phyloP scores from a whole-genome alignment of 169 alveolate species.

The Plasmodium inui region DNA sequence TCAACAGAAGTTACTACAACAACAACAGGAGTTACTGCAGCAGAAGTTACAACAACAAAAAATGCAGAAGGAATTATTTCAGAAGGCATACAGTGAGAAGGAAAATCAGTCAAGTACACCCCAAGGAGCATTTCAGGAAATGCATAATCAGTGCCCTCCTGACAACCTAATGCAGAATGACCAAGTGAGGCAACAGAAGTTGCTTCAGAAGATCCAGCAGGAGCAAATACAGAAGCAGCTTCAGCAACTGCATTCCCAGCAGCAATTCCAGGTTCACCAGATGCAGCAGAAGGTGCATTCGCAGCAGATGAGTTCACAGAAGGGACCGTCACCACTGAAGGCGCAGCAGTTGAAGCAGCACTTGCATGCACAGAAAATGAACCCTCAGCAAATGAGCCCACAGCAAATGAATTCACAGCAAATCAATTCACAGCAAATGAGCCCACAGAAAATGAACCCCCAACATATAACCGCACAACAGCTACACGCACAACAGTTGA shows the following conservation, averaged over 20 bases:
- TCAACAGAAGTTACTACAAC: conserved; percentile 44
- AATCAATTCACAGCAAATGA: background rate
- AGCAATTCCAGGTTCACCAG: conserved; percentile 22
- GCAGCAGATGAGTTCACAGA: background rate
- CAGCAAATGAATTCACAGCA: conserved; percentile 14
- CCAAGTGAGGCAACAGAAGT: conserved; percentile 29
- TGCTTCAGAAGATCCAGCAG: conserved; percentile 38
- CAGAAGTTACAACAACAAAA: conserved; percentile 42
- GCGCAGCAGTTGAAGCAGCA: conserved; percentile 13
- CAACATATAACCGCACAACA: background rate
- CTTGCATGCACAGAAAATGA: conserved; percentile 1
- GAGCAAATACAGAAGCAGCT: conserved; percentile 50
- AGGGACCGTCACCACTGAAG: background rate
- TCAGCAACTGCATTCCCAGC: conserved; percentile 47
- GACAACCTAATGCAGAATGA: conserved; percentile 28
- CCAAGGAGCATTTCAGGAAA: conserved; percentile 10
- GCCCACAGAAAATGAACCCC: background rate
- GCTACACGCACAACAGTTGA: background rate
- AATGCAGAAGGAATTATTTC: conserved; percentile 40
- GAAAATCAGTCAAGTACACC: conserved; percentile 17
- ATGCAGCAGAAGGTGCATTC: conserved; percentile 11
- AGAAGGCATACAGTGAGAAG: conserved; percentile 36
- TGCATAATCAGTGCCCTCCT: conserved; percentile 9
- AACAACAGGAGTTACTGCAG: conserved; percentile 26
- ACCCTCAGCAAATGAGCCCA: conserved; percentile 3